Base-by-base conservation (phyloP, 2,329 filamentous ascomycete species). In the Hirsutella rhossiliensis region DNA sequence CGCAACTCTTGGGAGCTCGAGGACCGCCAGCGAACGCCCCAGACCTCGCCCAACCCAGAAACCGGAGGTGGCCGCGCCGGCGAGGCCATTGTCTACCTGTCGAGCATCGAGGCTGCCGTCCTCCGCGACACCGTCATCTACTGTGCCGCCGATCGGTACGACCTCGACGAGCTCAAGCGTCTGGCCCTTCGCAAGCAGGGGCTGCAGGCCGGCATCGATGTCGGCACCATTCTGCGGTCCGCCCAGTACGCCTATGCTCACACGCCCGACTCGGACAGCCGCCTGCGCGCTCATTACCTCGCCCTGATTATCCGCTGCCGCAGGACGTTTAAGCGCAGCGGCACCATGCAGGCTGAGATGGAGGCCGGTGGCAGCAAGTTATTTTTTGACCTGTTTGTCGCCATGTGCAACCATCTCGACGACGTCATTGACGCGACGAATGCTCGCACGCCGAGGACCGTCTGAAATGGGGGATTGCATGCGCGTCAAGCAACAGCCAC, bases 271-370 rank as follows among this genome's bases (percentile, higher is more conserved):
- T 84, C 81, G 57, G 89, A 97, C 72, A 90, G 84, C 61, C 80
- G 83, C 59, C 81, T 97, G 66, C 88, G 89, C 71, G 89, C 89
- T 73, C 88, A 95, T 73, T 96, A 95, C 75, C 82, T 97, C 65
- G 87, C 89, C 63, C 79, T 96, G 67, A 94, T 96, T 68, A 95
- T 96, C 73, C 84, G 89, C 72, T 90, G 86, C 76, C 87, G 90
- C 66, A 88, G 88, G 74, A 95, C 87, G 60, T 96, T 97, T 68
- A 96, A 95, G 82, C 82, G 85, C 69, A 95, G 88, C 72, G 89
- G 89, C 68, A 96, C 89, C 67, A 94, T 96, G 88, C 89, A 96
- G 77, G 83, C 85, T 72, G 89, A 96, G 73, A 96, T 97, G 89
- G 87, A 95, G 73, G 80, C 80, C 66, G 88, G 89, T 64, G 88